Evolutionary conservation across 495 filamentous ascomycete species (phyloP), one percentile per base, ranked within the genome.

Genomic region (Trichoderma orchidacearum): DNA sequence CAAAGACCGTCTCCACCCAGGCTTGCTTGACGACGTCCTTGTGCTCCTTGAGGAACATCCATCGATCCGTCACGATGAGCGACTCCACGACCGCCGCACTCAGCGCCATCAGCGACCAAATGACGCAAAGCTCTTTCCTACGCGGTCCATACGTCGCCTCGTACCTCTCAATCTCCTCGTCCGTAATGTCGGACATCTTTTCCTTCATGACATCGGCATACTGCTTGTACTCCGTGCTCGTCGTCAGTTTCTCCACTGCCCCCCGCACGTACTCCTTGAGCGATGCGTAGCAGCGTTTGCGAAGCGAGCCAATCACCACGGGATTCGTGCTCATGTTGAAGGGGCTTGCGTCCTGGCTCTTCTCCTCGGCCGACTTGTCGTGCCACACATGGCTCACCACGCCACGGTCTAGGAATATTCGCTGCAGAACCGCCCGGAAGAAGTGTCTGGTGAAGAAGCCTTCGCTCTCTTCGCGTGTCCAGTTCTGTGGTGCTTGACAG

Each of bases 41-140:
- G 61, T 94, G 85, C 65, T 98, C 92, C 48, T 72, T 82, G 56
- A 98, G 73, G 69, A 86, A 98, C 55, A 89, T 74, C 89, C 89
- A 97, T 38, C 93, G 75, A 75, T 98, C 93, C 30, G 90, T 83
- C 32, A 96, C 89, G 65, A 98, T 90, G 54, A 90, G 70, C 27
- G 88, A 86, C 70, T 98, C 93, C 29, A 92, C 83, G 13, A 96
- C 83, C 9, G 80, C 80, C 7, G 94, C 88, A 63, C 89, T 93
- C 64, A 95, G 96, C 2, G 93, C 89, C 92, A 97, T 97, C 63
- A 98, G 69, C 61, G 78, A 87, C 93, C 93, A 98, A 32, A 90
- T 75, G 3, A 92, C 75, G 67, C 85, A 89, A 15, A 98, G 75
- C 61, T 95, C 83, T 61, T 91, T 86, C 74, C 85, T 90, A 59